These are phyloP conservation scores for Casuarina glauca DNA, from an alignment of 306 rosid species.

Conservation along the genomic window DNA sequence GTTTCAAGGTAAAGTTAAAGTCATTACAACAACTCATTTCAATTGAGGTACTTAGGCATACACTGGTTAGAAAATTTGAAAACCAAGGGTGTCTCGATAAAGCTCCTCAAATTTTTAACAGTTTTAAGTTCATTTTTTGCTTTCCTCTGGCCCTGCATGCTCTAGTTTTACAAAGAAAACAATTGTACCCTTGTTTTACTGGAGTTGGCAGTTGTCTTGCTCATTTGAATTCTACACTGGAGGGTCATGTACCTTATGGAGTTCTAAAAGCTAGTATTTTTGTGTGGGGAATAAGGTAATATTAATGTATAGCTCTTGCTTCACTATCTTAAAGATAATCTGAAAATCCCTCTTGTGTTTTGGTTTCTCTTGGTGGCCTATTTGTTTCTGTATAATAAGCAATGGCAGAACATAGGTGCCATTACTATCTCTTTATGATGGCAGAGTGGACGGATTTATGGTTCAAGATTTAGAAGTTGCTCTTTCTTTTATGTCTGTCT, in stretches of 20 bases:
- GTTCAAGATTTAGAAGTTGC: not conserved
- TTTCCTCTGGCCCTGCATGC: too few relatives aligned
- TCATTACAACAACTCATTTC: too few relatives aligned
- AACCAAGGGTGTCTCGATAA: not conserved
- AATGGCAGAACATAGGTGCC: not conserved
- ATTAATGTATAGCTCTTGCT: not conserved
- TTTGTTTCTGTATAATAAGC: not conserved
- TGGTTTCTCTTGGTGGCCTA: not conserved
- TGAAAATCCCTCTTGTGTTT: not conserved
- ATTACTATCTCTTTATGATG: not conserved
- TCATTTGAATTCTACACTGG: not conserved
- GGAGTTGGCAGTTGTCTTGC: not conserved
- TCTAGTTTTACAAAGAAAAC: not conserved
- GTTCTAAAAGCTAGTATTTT: too few relatives aligned
- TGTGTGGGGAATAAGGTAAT: too few relatives aligned
- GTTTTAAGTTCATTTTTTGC: not conserved
- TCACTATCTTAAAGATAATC: not conserved
- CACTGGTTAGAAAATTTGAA: too few relatives aligned
- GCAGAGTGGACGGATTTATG: not conserved
- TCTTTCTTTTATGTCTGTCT: not conserved
- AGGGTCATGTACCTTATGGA: not conserved
- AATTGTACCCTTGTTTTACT: not conserved
- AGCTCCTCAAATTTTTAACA: not conserved
- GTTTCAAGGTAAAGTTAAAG: too few relatives aligned
- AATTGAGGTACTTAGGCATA: too few relatives aligned